Conservation (phyloP, 2,329 filamentous ascomycete species). For the Amauroascus verrucosus region DNA sequence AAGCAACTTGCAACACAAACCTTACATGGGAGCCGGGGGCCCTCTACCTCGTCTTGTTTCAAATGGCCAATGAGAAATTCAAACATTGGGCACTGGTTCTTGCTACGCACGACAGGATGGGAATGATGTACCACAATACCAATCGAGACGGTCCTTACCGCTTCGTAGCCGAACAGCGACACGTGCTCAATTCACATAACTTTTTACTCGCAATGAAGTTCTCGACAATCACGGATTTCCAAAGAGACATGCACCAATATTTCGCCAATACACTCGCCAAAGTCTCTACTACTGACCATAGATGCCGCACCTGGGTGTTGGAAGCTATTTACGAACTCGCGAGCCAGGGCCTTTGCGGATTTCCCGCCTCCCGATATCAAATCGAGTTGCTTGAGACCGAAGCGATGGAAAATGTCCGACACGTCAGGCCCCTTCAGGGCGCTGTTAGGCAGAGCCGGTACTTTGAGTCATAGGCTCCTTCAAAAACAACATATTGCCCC, state of each 20-base stretch:
- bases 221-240: constrained; percentile 3
- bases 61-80: not conserved
- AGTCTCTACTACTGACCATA: constrained; percentile 1
- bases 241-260: constrained; percentile 4
- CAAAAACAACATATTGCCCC: too few species aligned
- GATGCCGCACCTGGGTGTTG: constrained; percentile 10
- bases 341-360: constrained; percentile 2
- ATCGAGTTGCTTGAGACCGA: not conserved
- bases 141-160: not conserved
- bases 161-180: not conserved
- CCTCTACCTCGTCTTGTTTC: constrained; percentile 8
- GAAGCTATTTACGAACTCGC: not conserved
- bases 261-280: not conserved
- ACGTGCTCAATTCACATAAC: constrained; percentile 7
- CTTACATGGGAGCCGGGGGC: constrained; percentile 9
- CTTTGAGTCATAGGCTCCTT: too few species aligned
- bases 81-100: constrained; percentile 10
- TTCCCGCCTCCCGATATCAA: not conserved
- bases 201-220: constrained; percentile 7
- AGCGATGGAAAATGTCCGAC: too few species aligned
- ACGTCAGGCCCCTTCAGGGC: too few species aligned
- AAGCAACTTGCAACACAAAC: constrained; percentile 11
- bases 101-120: constrained; percentile 8
- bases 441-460: too few species aligned
- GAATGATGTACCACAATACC: constrained; percentile 13